Conservation (phyloP, 1,284 basidiomycete genomes). For the Ustilago crameri region DNA sequence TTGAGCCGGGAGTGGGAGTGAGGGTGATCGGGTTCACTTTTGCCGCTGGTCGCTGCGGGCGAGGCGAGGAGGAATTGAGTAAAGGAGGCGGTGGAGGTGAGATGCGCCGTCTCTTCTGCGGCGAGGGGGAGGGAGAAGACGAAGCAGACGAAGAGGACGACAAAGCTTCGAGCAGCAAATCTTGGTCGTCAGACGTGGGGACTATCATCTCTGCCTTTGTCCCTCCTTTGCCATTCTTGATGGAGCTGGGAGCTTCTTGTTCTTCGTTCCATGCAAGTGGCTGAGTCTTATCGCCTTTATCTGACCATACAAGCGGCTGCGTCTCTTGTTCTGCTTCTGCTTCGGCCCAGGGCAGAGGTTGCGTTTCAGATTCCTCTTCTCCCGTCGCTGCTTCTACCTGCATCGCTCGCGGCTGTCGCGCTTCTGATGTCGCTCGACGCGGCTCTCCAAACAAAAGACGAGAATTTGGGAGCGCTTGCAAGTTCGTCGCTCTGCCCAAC, state of each 20-base stretch:
- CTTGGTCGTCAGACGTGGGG: slow-evolving; percentile 35
- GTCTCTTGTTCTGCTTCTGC: slow-evolving; percentile 1
- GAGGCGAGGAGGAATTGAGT: neutral
- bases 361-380: slow-evolving; percentile 14
- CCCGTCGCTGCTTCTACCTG: slow-evolving; percentile 1
- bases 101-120: slow-evolving; percentile 4
- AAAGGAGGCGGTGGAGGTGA: too few relatives aligned
- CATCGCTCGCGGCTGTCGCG: neutral
- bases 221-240: neutral
- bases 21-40: slow-evolving; percentile 25
- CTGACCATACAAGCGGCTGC: slow-evolving; percentile 21
- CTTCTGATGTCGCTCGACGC: slow-evolving; percentile 14
- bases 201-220: slow-evolving; percentile 5
- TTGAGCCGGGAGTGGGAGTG: slow-evolving; percentile 3
- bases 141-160: slow-evolving; percentile 1
- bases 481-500: slow-evolving; percentile 6
- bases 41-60: neutral
- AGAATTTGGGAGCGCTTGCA: slow-evolving; percentile 10
- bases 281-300: slow-evolving; percentile 19
- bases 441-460: neutral
- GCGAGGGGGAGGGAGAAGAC: slow-evolving; percentile 5
- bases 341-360: neutral
- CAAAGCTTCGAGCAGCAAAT: slow-evolving; percentile 13
- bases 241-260: neutral
- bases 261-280: slow-evolving; percentile 21